Evolutionary conservation across 2,329 filamentous ascomycete species (phyloP).

Genomic region (Pseudogymnoascus sp.): DNA sequence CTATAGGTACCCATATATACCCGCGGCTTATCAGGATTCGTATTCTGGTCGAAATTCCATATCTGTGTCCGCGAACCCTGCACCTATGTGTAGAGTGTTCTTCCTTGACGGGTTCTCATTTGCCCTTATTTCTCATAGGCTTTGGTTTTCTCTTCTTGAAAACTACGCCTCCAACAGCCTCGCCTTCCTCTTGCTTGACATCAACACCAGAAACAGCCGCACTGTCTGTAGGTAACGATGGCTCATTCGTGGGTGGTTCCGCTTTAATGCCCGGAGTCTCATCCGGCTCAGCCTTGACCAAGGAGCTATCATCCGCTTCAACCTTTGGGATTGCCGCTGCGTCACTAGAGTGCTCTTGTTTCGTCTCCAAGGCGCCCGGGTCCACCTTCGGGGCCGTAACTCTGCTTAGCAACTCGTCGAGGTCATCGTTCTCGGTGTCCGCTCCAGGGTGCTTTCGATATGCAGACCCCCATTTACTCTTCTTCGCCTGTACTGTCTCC

Average conservation of each 20-base stretch:
- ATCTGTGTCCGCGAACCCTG: not conserved
- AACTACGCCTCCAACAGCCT: constrained; percentile 42
- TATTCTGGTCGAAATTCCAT: not conserved
- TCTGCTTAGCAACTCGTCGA: constrained; percentile 33
- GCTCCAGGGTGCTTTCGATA: constrained; percentile 28
- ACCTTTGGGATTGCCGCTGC: not conserved
- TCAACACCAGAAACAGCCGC: constrained; percentile 38
- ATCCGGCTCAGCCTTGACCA: not conserved
- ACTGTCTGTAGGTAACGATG: constrained; percentile 37
- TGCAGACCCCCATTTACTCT: constrained; percentile 34
- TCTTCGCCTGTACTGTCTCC: constrained; percentile 50
- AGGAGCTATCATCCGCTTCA: not conserved
- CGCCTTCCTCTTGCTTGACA: constrained; percentile 24
- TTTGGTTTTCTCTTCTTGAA: constrained; percentile 77
- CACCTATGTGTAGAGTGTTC: not conserved
- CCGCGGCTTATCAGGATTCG: not conserved
- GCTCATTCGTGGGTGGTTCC: constrained; percentile 27
- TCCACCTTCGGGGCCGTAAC: constrained; percentile 23
- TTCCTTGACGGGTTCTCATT: not conserved
- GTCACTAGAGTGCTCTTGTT: constrained; percentile 6
- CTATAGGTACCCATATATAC: not conserved
- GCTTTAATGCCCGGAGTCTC: constrained; percentile 18
- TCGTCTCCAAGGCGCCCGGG: constrained; percentile 16
- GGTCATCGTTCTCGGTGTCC: constrained; percentile 24
- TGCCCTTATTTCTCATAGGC: constrained; percentile 50